Evolutionary conservation across 2,329 filamentous ascomycete genomes (phyloP), one percentile per base, ranked within the genome.

Genomic region (Blumeria hordei): DNA sequence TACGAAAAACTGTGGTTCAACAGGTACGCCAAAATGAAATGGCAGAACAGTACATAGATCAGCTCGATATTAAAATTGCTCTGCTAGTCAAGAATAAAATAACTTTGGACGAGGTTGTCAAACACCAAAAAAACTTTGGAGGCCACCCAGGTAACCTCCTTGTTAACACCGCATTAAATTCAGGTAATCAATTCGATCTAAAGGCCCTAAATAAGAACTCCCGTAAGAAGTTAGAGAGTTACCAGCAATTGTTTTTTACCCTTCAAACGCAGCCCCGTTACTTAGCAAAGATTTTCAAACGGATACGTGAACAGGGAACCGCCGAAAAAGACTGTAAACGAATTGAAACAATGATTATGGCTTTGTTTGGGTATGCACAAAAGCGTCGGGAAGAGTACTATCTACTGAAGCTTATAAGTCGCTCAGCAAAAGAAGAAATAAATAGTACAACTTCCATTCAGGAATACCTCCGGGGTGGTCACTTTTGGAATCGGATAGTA

Each of bases 81-180:
- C 76, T 98, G 3, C 75, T 98, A 16, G 92, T 98, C 63, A 96
- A 96, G 75, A 98, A 98, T 76, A 98, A 98, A 69, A 98, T 98
- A 64, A 96, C 92, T 0, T 75, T 98, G 3, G 92, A 98, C 64
- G 93, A 98, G 69, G 92, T 98, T 33, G 85, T 98, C 55, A 87
- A 88, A 63, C 92, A 96, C 65, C 92, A 98, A 65, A 90, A 84
- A 71, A 93, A 94, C 67, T 95, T 92, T 63, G 92, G 92, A 55
- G 88, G 90, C 1, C 84, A 92, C 63, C 81, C 88, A 21, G 83
- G 88, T 59, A 85, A 79, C 57, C 75, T 96, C 34, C 73, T 98
- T 52, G 85, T 85, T 56, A 95, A 92, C 69, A 83, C 80, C n/a
- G 80, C 88, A 53, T 88, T 94, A 58, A 78, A 83, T 1, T 94